phyloP scores from a whole-genome alignment of 441 rosid genomes.

The Geranium incanum region DNA sequence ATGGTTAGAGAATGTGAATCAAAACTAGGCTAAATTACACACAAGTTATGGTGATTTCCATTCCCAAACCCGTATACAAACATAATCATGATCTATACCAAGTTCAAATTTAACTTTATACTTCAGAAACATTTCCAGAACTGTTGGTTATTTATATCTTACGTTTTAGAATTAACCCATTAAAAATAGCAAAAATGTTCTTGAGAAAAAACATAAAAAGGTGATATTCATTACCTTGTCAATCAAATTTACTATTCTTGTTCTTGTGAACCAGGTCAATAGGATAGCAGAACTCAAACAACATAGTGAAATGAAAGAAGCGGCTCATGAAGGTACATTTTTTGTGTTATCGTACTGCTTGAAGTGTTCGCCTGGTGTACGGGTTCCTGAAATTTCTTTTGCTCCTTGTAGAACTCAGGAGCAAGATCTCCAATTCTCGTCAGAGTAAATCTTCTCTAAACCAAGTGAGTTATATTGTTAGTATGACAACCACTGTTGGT shows the following conservation, averaged over 20 bases:
- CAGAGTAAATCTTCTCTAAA: conserved; percentile 35
- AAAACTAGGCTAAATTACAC: background rate
- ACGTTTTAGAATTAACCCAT: background rate
- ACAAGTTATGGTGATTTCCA: background rate
- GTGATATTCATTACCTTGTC: background rate
- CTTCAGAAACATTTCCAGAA: background rate
- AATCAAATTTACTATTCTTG: conserved; percentile 1
- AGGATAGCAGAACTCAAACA: conserved; percentile 54
- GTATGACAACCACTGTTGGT: background rate
- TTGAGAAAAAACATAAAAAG: background rate
- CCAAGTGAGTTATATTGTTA: conserved; percentile 40
- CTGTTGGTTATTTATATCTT: background rate
- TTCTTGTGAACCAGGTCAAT: conserved; percentile 48
- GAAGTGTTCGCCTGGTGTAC: conserved; percentile 6
- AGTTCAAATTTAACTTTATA: background rate
- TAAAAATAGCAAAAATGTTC: background rate
- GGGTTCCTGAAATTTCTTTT: conserved; percentile 16
- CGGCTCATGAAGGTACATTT: conserved; percentile 51
- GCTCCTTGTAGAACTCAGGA: conserved; percentile 49
- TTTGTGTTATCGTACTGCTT: background rate
- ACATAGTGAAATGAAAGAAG: conserved; percentile 65
- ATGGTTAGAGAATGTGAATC: background rate
- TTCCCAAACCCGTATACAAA: background rate
- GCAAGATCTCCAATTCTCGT: conserved; percentile 39
- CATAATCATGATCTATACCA: background rate